phyloP scores from a whole-genome alignment of 345 rosid species.

The Stellera chamaejasme region DNA sequence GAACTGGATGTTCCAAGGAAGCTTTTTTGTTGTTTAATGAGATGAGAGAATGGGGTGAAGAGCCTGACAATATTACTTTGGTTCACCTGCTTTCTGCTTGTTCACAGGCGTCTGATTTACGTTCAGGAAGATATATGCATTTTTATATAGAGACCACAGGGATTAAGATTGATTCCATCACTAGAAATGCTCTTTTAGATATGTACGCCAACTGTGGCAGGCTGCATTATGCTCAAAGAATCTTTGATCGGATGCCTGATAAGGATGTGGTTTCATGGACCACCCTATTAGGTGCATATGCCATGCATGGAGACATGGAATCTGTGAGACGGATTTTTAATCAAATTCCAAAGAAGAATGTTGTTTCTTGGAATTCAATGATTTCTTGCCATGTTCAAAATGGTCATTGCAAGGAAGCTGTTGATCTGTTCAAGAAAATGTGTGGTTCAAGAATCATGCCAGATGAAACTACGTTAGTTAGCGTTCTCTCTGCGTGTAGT shows the following conservation, averaged over 20 bases:
- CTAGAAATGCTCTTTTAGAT: slow-evolving; percentile 29
- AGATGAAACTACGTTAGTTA: slow-evolving; percentile 9
- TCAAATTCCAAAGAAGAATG: slow-evolving; percentile 14
- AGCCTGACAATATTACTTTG: slow-evolving; percentile 23
- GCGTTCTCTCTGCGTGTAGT: slow-evolving; percentile 30
- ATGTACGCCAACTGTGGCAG: slow-evolving; percentile 25
- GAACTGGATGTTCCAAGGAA: slow-evolving; percentile 19
- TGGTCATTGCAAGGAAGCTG: slow-evolving; percentile 26
- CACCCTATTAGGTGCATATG: slow-evolving; percentile 23
- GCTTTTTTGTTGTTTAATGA: slow-evolving; percentile 22
- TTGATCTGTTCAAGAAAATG: background rate
- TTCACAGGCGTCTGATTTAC: slow-evolving; percentile 13
- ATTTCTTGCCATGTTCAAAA: slow-evolving; percentile 16
- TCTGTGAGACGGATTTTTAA: slow-evolving; percentile 15
- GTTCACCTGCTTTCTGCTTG: slow-evolving; percentile 21
- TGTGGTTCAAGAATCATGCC: background rate
- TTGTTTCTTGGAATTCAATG: slow-evolving; percentile 16
- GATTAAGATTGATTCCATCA: slow-evolving; percentile 20
- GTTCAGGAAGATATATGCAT: slow-evolving; percentile 26
- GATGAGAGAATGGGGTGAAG: slow-evolving; percentile 20
- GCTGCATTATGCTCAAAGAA: slow-evolving; percentile 18
- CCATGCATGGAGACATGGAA: slow-evolving; percentile 16
- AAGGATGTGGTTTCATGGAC: slow-evolving; percentile 43
- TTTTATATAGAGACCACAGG: slow-evolving; percentile 21
- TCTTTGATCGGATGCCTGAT: slow-evolving; percentile 22